phyloP scores from a whole-genome alignment of 1,284 basidiomycete genomes.

The Pyrrhoderma lamaoense region DNA sequence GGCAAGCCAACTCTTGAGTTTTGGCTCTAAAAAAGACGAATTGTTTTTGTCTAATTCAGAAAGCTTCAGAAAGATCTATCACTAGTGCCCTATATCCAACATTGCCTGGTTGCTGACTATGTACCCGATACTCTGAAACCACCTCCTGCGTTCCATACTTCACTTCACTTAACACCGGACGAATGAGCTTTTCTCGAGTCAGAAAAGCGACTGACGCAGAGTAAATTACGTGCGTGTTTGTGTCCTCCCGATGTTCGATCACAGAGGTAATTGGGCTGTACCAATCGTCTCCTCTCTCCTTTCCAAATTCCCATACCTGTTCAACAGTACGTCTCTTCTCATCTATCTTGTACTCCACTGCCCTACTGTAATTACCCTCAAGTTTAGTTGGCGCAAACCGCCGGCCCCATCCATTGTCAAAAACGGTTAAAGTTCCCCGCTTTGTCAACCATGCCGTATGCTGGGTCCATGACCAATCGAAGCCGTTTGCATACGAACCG shows the following conservation, averaged over 20 bases:
- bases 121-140: conserved; percentile 2
- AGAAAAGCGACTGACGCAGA: conserved; percentile 3
- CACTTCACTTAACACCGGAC: conserved; percentile 4
- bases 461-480: conserved; percentile 9
- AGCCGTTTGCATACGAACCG: not conserved
- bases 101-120: conserved; percentile 7
- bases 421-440: conserved; percentile 2
- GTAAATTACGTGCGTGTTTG: conserved; percentile 3
- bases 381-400: not conserved
- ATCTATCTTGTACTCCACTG: conserved; percentile 6
- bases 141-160: conserved; percentile 6
- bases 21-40: too few relatives aligned
- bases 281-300: conserved; percentile 5
- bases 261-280: conserved; percentile 10
- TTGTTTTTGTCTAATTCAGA: not conserved
- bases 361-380: conserved; percentile 4
- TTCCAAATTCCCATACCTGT: conserved; percentile 7
- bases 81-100: conserved; percentile 6
- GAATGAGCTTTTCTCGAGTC: conserved; percentile 1
- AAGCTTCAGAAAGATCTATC: conserved; percentile 1
- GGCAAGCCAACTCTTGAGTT: too few relatives aligned
- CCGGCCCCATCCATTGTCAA: conserved; percentile 7
- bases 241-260: conserved; percentile 7
- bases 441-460: conserved; percentile 6
- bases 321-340: conserved; percentile 1